These are phyloP conservation scores for Monilinia aucupariae DNA, from an alignment of 2,329 filamentous ascomycete species.

Conservation along the genomic window DNA sequence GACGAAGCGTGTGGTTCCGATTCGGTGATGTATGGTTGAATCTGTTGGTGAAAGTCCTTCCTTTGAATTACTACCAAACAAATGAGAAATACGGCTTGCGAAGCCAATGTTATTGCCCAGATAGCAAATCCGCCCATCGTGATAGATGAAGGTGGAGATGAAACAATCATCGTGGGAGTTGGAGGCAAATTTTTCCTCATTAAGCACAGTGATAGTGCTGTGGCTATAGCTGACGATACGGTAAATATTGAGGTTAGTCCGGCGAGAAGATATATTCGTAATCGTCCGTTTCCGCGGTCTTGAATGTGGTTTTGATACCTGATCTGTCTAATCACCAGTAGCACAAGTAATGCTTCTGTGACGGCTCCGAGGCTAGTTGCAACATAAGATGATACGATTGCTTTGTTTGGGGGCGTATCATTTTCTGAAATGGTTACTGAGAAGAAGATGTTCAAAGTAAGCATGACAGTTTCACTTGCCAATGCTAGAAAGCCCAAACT, in stretches of 20 bases:
- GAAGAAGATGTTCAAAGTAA: slow-evolving; percentile 33
- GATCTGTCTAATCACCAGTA: slow-evolving; percentile 30
- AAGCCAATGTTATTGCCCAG: slow-evolving; percentile 30
- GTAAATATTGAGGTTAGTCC: slow-evolving; percentile 28
- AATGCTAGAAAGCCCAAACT: slow-evolving; percentile 31
- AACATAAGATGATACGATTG: slow-evolving; percentile 27
- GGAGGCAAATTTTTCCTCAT: slow-evolving; percentile 24
- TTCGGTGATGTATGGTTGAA: slow-evolving; percentile 27
- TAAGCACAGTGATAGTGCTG: slow-evolving; percentile 28
- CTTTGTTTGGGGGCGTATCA: slow-evolving; percentile 16
- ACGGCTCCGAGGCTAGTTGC: slow-evolving; percentile 27
- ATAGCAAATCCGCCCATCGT: slow-evolving; percentile 30
- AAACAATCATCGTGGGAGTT: slow-evolving; percentile 24
- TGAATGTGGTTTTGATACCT: slow-evolving; percentile 31
- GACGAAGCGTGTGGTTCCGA: slow-evolving; percentile 21
- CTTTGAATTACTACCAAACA: slow-evolving; percentile 30
- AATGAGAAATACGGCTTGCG: slow-evolving; percentile 30
- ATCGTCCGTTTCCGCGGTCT: slow-evolving; percentile 27
- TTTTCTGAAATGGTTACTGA: slow-evolving; percentile 25
- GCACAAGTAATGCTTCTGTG: slow-evolving; percentile 24
- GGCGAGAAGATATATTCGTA: slow-evolving; percentile 30
- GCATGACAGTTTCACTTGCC: slow-evolving; percentile 28
- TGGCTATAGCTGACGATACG: slow-evolving; percentile 26
- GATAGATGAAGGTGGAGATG: slow-evolving; percentile 22
- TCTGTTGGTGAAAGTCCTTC: slow-evolving; percentile 30